Evolutionary conservation across 2,329 filamentous ascomycete species (phyloP).

Genomic region (Phoma sp.): DNA sequence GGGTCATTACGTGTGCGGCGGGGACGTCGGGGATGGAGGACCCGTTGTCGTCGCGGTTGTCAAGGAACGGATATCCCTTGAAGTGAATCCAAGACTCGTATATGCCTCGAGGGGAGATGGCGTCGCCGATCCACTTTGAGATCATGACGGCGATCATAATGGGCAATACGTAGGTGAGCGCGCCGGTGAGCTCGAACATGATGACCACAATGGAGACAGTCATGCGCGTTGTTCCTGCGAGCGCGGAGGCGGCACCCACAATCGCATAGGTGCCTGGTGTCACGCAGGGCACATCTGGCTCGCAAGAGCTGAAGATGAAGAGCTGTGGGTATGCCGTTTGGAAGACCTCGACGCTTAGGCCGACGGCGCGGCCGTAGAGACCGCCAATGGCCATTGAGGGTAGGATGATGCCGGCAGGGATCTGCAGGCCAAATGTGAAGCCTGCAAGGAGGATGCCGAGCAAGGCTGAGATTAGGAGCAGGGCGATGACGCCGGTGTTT

Average conservation of each 20-base stretch:
- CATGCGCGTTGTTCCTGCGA: conserved; percentile 92
- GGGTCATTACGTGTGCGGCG: conserved; percentile 89
- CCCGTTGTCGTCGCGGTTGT: conserved; percentile 76
- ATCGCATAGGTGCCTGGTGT: conserved; percentile 97
- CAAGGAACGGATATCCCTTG: conserved; percentile 93
- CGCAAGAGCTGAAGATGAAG: conserved; percentile 79
- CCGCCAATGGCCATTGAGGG: conserved; percentile 97
- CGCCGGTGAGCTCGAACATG: conserved; percentile 98
- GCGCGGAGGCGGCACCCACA: conserved; percentile 91
- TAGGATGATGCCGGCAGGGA: conserved; percentile 93
- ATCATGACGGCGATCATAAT: conserved; percentile 99
- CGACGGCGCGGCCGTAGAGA: conserved; percentile 84
- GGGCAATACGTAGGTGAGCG: conserved; percentile 92
- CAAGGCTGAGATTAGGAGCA: conserved; percentile 80
- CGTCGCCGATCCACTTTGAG: conserved; percentile 97
- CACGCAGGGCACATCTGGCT: conserved; percentile 85
- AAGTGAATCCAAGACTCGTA: conserved; percentile 98
- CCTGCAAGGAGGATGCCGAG: conserved; percentile 85
- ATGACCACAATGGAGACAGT: conserved; percentile 99
- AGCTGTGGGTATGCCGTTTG: conserved; percentile 79
- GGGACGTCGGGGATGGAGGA: conserved; percentile 78
- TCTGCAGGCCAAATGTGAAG: conserved; percentile 90
- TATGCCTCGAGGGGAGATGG: conserved; percentile 89
- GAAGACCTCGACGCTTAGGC: conserved; percentile 88
- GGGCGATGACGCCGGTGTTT: conserved; percentile 79